Evolutionary conservation across 495 filamentous ascomycete genomes (phyloP), one percentile per base, ranked within the genome.

Genomic region (Talaromyces trachyspermus): DNA sequence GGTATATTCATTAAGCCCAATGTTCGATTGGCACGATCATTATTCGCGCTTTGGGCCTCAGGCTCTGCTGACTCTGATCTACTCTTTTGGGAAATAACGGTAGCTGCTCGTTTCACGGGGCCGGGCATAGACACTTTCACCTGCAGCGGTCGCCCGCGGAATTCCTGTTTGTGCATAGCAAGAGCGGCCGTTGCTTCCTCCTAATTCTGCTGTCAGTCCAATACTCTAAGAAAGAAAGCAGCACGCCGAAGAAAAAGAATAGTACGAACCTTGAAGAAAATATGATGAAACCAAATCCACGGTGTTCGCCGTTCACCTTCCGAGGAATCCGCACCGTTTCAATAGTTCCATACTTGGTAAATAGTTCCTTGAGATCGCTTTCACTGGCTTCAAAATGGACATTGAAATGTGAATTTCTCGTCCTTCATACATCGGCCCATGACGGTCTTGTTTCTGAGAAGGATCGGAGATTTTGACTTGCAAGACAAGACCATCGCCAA

Each of bases 331-430:
- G 76, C 14, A 87, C 74, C 19, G 71, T 72, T 49, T 85, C 78
- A 32, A 98, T 75, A 3, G 64, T 79, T 33, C 92, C 92, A 43
- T 85, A 90, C 48, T 81, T 80, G 18, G 71, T 62, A 51, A 96
- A 95, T 2, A 85, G 55, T 2, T 79, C 75, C 42, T 71, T 66
- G 29, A 96, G 53, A 24, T 95, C 86, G 2, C 77, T 61, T 52
- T 89, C 86, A 1, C 59, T 75, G 10, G 78, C 74, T 15, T 70
- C 74, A 52, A 74, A 80, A 54, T 88, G 76, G 10, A 96, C 57
- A 49, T 91, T 88, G 72, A 73, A 46, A 95, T 74, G 55, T 86
- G 89, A n/a, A 98, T 52, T 61, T 97, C 91, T 18, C 92, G 80
- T 9, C 83, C 87, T 63, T 96, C 91, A 15, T 83, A 66, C 44